Evolutionary conservation across 495 filamentous ascomycete genomes (phyloP), one percentile per base, ranked within the genome.

Genomic region (Aspergillus taichungensis): DNA sequence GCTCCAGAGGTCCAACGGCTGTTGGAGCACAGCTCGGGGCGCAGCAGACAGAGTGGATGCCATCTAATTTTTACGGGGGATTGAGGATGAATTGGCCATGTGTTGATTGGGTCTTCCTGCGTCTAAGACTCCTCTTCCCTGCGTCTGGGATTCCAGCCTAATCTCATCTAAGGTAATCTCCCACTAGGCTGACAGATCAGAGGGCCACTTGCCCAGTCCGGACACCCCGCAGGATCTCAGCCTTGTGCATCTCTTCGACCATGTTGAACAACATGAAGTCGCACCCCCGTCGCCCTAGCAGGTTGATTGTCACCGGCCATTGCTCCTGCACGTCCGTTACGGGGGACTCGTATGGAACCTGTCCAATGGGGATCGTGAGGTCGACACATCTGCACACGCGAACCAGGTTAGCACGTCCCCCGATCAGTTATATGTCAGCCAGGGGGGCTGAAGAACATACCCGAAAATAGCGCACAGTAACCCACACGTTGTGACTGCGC

Each of bases 241-340:
- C 61, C 41, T 71, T 56, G n/a, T 67, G 66, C 28, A 71, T 45
- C 45, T 51, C 59, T 54, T 73, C 66, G 39, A 68, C 60, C 57
- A 71, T 56, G 43, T 71, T 62, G 49, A 61, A 68, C 11, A 73
- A 34, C 56, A 73, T 58, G 32, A 66, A 64, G 37, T 73, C 67
- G 39, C 69, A 73, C 0, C 66, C 69, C 6, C 43, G 13, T 6
- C 43, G 39, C 6, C 62, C 67, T 6, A 68, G 54, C 46, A 69
- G 48, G 32, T 61, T 65, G 7, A 73, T 59, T 8, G 56, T 67
- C 11, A 73, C 61, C 7, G 67, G 69, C 14, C 62, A 51, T 46
- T 69, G 63, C 46, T 73, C 64, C 49, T 56, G 54, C 39, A 52
- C 51, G 39, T 54, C 55, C 2, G 63, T 69, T 9, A 69, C 54